phyloP scores from a whole-genome alignment of 306 rosid species.

The Trifolium repens region DNA sequence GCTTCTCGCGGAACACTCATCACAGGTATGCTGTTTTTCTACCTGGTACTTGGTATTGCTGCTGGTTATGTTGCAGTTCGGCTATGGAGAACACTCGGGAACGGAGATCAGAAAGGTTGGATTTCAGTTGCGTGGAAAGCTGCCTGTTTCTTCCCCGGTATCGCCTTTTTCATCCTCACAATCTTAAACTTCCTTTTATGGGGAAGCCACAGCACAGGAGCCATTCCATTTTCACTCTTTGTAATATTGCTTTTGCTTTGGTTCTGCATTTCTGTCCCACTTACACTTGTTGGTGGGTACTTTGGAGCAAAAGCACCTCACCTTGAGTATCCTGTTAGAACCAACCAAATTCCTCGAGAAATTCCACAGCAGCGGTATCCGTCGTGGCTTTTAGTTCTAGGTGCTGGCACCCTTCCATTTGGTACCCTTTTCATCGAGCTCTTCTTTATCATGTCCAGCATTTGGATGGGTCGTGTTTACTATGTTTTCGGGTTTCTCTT shows the following conservation, averaged over 20 bases:
- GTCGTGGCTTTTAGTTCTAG: slow-evolving; percentile 91
- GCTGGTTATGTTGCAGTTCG: slow-evolving; percentile 97
- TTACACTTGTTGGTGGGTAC: slow-evolving; percentile 86
- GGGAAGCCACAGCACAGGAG: slow-evolving; percentile 98
- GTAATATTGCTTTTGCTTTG: slow-evolving; percentile 80
- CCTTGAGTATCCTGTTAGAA: slow-evolving; percentile 85
- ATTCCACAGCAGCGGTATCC: slow-evolving; percentile 91
- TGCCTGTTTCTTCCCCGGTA: slow-evolving; percentile 97
- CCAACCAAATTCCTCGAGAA: slow-evolving; percentile 91
- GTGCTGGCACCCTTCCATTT: slow-evolving; percentile 93
- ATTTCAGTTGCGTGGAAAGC: slow-evolving; percentile 79
- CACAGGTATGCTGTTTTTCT: slow-evolving; percentile 93
- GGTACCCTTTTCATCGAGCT: slow-evolving; percentile 97
- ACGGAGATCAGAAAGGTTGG: slow-evolving; percentile 85
- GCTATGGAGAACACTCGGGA: slow-evolving; percentile 83
- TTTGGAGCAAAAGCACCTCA: slow-evolving; percentile 89
- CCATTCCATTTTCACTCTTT: slow-evolving; percentile 88
- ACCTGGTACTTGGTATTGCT: slow-evolving; percentile 85
- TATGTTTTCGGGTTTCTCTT: slow-evolving; percentile 94
- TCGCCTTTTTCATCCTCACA: slow-evolving; percentile 84
- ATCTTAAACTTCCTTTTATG: slow-evolving; percentile 82
- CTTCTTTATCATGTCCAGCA: slow-evolving; percentile 96
- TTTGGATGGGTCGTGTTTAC: slow-evolving; percentile 98
- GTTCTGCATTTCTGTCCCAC: slow-evolving; percentile 97
- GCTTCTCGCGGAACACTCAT: slow-evolving; percentile 94